phyloP scores from a whole-genome alignment of 2,329 filamentous ascomycete genomes.

The Paramyrothecium sp. region DNA sequence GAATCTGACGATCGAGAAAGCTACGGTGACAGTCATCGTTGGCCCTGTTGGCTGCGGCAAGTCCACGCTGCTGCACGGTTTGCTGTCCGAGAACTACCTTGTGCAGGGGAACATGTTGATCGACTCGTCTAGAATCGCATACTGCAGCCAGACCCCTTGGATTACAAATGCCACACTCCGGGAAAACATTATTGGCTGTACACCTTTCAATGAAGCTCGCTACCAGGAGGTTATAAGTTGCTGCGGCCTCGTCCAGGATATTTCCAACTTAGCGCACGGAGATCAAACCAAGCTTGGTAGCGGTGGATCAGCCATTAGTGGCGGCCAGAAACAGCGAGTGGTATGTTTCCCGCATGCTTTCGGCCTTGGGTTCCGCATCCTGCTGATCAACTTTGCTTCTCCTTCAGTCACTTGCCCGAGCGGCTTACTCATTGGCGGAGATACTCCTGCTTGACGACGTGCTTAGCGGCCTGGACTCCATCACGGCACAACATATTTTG shows the following conservation, averaged over 20 bases:
- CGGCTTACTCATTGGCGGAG: conserved; percentile 18
- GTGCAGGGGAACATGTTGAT: background rate
- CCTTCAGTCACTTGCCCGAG: conserved; percentile 17
- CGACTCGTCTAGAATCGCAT: background rate
- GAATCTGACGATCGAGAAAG: background rate
- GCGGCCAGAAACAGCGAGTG: background rate
- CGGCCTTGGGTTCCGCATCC: background rate
- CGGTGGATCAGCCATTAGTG: background rate
- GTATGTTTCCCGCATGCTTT: background rate
- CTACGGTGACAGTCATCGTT: background rate
- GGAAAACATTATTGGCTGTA: background rate
- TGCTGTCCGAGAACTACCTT: background rate
- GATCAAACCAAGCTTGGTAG: background rate
- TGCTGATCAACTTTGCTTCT: background rate
- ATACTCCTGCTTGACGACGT: conserved; percentile 22
- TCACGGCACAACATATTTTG: conserved; percentile 16
- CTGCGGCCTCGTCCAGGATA: background rate
- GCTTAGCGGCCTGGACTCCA: conserved; percentile 23
- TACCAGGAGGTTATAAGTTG: background rate
- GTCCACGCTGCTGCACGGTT: background rate
- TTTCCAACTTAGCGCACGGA: background rate
- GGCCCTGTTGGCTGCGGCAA: background rate
- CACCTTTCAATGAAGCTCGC: background rate
- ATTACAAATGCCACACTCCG: background rate
- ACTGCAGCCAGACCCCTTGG: background rate